Evolutionary conservation across 768 basidiomycete genomes (phyloP).

Genomic region (Suillus hirtellus): DNA sequence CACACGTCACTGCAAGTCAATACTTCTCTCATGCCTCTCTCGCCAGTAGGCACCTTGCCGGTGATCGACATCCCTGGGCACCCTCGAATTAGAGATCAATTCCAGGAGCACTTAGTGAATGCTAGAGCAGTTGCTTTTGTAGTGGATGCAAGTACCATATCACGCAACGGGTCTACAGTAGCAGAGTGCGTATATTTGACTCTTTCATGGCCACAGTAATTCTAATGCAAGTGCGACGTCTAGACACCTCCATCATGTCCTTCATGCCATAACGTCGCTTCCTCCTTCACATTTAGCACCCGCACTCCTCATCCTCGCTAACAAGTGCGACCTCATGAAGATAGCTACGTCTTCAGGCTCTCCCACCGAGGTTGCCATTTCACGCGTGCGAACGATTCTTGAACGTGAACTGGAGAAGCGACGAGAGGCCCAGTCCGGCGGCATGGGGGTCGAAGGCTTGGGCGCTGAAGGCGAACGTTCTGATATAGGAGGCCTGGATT

Average conservation of each 20-base stretch:
- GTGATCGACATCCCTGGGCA: constrained; percentile 85
- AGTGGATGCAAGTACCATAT: constrained; percentile 76
- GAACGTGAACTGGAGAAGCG: constrained; percentile 87
- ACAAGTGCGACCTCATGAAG: constrained; percentile 76
- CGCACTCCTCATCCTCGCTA: constrained; percentile 65
- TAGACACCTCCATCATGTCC: constrained; percentile 73
- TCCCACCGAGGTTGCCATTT: constrained; percentile 54
- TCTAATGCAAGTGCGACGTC: constrained; percentile 9
- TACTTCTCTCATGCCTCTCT: constrained; percentile 46
- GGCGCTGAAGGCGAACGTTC: constrained; percentile 66
- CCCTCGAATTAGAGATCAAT: constrained; percentile 74
- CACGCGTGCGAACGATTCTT: constrained; percentile 72
- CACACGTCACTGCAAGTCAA: constrained; percentile 82
- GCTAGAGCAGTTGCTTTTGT: constrained; percentile 75
- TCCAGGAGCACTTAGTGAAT: constrained; percentile 60
- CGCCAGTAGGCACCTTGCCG: constrained; percentile 45
- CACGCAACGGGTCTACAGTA: constrained; percentile 69
- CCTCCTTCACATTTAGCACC: constrained; percentile 70
- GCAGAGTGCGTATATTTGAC: constrained; percentile 65
- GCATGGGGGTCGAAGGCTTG: constrained; percentile 70
- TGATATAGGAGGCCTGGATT: constrained; percentile 77
- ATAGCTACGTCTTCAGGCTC: constrained; percentile 35
- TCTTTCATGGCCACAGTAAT: neutral
- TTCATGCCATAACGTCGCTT: constrained; percentile 69
- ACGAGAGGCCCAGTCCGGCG: constrained; percentile 58